phyloP scores from a whole-genome alignment of 2,329 filamentous ascomycete genomes.

The Ophiosphaerella korrae region DNA sequence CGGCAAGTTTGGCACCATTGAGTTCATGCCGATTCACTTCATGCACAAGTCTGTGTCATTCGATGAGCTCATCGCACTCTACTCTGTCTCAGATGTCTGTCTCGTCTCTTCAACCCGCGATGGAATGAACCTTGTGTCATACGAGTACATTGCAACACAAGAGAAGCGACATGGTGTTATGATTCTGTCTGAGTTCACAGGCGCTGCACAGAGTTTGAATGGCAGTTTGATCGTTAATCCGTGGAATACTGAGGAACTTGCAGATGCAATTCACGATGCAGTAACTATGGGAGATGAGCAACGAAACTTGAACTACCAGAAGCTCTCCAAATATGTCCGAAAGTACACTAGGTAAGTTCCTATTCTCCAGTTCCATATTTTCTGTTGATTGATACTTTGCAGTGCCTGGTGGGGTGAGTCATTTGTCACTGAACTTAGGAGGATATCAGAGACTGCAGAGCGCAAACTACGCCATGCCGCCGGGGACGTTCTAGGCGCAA shows the following conservation, averaged over 20 bases:
- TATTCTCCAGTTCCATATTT: neutral
- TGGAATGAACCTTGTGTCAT: constrained; percentile 98
- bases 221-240: constrained; percentile 95
- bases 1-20: constrained; percentile 92
- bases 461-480: constrained; percentile 49
- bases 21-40: constrained; percentile 99
- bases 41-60: constrained; percentile 95
- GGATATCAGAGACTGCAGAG: constrained; percentile 60
- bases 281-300: constrained; percentile 94
- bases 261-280: constrained; percentile 91
- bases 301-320: constrained; percentile 83
- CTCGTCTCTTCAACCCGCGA: constrained; percentile 95
- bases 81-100: constrained; percentile 89
- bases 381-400: constrained; percentile 23
- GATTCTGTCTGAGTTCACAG: constrained; percentile 95
- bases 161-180: constrained; percentile 88
- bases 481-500: neutral
- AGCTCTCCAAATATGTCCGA: constrained; percentile 92
- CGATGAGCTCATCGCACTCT: constrained; percentile 91
- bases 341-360: constrained; percentile 80
- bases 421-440: constrained; percentile 81
- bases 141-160: constrained; percentile 97
- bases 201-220: constrained; percentile 91
- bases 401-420: constrained; percentile 94
- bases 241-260: constrained; percentile 97